Conservation (phyloP, 371 early-diverging fungal genomes). For the Mortierella sp. region DNA sequence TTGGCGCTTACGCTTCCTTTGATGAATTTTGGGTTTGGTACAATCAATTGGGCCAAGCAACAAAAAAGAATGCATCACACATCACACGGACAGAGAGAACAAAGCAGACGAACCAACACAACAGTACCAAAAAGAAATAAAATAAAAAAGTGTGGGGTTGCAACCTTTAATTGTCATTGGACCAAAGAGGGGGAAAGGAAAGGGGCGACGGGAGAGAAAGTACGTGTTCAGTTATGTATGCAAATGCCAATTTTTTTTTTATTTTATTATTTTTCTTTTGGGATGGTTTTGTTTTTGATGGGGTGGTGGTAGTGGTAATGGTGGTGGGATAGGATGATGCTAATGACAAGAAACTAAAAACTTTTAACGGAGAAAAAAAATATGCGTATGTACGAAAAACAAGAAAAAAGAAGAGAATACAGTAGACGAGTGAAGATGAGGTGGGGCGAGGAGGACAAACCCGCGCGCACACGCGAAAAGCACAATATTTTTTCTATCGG, state of each 20-base stretch:
- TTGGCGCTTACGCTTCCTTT: not conserved
- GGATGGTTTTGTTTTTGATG: not conserved
- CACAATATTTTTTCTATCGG: slow-evolving; percentile 10
- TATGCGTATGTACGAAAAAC: not conserved
- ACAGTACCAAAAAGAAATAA: not conserved
- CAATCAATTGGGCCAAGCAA: slow-evolving; percentile 1
- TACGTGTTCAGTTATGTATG: not conserved
- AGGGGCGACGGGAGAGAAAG: not conserved
- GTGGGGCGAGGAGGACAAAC: too few species aligned
- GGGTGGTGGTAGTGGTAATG: not conserved
- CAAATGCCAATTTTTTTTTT: not conserved
- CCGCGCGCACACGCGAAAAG: not conserved
- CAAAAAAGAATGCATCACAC: not conserved
- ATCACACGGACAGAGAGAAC: not conserved
- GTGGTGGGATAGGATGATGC: not conserved
- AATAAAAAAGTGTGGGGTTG: slow-evolving; percentile 10
- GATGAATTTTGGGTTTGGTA: not conserved
- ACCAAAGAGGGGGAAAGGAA: not conserved
- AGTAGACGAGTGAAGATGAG: not conserved
- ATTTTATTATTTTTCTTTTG: not conserved
- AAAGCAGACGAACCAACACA: not conserved
- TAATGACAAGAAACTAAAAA: not conserved
- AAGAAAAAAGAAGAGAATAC: too few species aligned
- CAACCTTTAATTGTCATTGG: not conserved
- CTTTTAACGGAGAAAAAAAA: not conserved